Evolutionary conservation across 2,329 filamentous ascomycete species (phyloP), one percentile per base, ranked within the genome.

Genomic region (Trichoderma polysporum): DNA sequence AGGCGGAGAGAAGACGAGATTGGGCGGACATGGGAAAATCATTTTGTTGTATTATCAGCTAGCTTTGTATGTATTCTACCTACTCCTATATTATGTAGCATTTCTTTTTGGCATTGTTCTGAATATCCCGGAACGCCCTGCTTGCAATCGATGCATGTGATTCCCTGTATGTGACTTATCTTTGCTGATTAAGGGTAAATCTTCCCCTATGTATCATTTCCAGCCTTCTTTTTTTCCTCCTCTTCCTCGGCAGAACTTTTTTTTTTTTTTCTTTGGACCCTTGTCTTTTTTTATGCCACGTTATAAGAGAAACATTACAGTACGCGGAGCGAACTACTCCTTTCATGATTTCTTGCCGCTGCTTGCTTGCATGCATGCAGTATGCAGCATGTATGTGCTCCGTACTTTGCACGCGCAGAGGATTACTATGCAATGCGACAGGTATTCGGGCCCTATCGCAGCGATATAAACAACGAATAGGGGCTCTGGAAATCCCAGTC

Each of bases 281-380:
- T n/a, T n/a, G n/a, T n/a, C 33, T 35, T 12, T 45, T 45, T 45
- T 12, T 22, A 12, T 45, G 22, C 9, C 5, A 12, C n/a, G 19
- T 4, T 45, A 22, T 45, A 45, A 4, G n/a, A 15, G 19, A 29
- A 29, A 50, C 3, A 29, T 17, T 25, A 50, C 39, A 41, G 33
- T 12, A 12, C 41, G 41, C 22, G 47, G 47, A 50, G 13, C 22
- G 12, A 50, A 8, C 1, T 27, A 17, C 19, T 47, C 19, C 25
- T 25, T 49, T 27, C 13, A 22, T 19, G 1, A 8, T 27, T 41
- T 41, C n/a, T 41, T 6, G n/a, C 39, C 19, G n/a, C n/a, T n/a
- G n/a, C n/a, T n/a, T n/a, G n/a, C 15, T 10, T 29, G 31, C 31
- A n/a, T 61, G 45, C 58, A 61, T 61, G 58, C 58, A 61, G 58